These are phyloP conservation scores for Leccinum pachyderme DNA, from an alignment of 1,284 basidiomycete species.

Conservation along the genomic window DNA sequence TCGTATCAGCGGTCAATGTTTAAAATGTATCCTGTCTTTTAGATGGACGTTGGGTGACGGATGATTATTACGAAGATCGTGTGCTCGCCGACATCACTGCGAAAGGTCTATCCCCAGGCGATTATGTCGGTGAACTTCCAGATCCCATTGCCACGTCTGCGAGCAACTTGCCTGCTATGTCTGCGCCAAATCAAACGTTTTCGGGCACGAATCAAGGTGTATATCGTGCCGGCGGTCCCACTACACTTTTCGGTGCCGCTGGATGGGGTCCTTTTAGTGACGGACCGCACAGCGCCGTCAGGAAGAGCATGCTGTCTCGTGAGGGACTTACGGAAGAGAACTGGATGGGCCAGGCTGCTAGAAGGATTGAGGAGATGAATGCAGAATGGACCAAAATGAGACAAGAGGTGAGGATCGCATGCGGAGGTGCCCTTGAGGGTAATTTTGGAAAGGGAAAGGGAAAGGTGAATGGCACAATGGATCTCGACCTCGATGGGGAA, in stretches of 20 bases:
- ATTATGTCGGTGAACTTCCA: slow-evolving; percentile 76
- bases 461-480: slow-evolving; percentile 27
- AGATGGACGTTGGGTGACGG: slow-evolving; percentile 90
- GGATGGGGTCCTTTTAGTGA: slow-evolving; percentile 86
- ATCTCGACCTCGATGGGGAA: slow-evolving; percentile 20
- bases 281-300: slow-evolving; percentile 74
- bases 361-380: slow-evolving; percentile 60
- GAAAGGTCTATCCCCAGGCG: slow-evolving; percentile 72
- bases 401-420: slow-evolving; percentile 52
- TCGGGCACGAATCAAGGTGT: slow-evolving; percentile 52
- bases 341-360: slow-evolving; percentile 83
- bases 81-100: slow-evolving; percentile 68
- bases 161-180: slow-evolving; percentile 38
- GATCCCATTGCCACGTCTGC: slow-evolving; percentile 53
- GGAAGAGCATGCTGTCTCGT: slow-evolving; percentile 66
- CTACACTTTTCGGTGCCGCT: slow-evolving; percentile 80
- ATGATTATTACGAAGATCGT: slow-evolving; percentile 94
- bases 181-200: slow-evolving; percentile 37
- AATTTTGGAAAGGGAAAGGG: slow-evolving; percentile 25
- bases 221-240: slow-evolving; percentile 82
- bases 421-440: slow-evolving; percentile 39
- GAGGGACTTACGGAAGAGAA: slow-evolving; percentile 82
- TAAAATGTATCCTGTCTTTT: not conserved
- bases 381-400: slow-evolving; percentile 63
- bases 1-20: not conserved